phyloP scores from a whole-genome alignment of 108 stramenopile genomes.

The Poteriospumella lacustris region DNA sequence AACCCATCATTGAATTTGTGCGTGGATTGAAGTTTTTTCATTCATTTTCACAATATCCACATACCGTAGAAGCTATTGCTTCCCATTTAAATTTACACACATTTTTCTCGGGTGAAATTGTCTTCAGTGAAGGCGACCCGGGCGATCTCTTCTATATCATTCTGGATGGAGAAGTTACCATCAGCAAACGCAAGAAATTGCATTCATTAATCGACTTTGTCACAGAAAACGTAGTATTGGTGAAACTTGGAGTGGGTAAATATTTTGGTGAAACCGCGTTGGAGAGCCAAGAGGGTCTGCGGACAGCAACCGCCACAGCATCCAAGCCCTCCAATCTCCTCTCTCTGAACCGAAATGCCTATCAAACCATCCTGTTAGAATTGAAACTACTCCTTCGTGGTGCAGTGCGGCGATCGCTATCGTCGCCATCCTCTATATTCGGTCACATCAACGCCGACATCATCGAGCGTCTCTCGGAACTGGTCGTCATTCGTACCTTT shows the following conservation, averaged over 20 bases:
- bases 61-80: not conserved
- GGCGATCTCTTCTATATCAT: not conserved
- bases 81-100: not conserved
- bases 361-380: not conserved
- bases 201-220: not conserved
- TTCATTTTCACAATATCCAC: not conserved
- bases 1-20: slow-evolving; percentile 11
- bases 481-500: not conserved
- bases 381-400: not conserved
- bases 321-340: not conserved
- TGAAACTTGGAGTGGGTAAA: not conserved
- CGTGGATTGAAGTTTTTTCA: not conserved
- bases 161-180: slow-evolving; percentile 10
- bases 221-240: not conserved
- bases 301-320: slow-evolving; percentile 1
- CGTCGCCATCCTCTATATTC: not conserved
- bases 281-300: not conserved
- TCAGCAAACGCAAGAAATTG: not conserved
- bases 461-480: not conserved
- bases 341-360: not conserved
- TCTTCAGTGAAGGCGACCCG: not conserved
- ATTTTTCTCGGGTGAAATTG: not conserved
- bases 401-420: not conserved
- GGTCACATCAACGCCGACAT: not conserved
- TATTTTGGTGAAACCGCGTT: slow-evolving; percentile 13